Percentiles rank a stretch among this genome's conserved stretches.
These are phyloP conservation scores for Bipolaris oryzae DNA, from an alignment of 2,329 filamentous ascomycete genomes.

Conservation along the genomic window DNA sequence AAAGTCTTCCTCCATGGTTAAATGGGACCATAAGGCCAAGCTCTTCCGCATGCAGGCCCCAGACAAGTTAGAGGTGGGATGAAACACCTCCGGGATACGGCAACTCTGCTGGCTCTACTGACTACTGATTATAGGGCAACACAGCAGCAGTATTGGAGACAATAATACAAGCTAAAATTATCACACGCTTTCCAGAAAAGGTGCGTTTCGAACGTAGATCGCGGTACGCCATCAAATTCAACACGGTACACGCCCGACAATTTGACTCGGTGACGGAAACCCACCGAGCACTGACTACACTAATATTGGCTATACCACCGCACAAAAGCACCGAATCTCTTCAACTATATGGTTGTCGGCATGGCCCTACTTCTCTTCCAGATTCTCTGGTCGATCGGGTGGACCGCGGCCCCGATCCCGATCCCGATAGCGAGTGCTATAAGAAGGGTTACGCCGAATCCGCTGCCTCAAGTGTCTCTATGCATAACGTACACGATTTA, in stretches of 20 bases:
- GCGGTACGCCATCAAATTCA: conserved; percentile 37
- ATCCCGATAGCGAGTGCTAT: background rate
- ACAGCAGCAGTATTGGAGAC: conserved; percentile 14
- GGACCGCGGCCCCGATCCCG: background rate
- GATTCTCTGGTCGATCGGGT: background rate
- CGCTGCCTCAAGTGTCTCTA: no score
- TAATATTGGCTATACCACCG: conserved; percentile 1
- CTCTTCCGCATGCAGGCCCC: conserved; percentile 33
- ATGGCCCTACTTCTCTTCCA: background rate
- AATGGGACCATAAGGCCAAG: conserved; percentile 26
- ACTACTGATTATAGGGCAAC: background rate
- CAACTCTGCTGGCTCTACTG: background rate
- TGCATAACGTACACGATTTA: background rate
- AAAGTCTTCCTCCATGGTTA: conserved; percentile 13
- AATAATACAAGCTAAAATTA: conserved; percentile 18
- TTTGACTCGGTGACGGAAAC: background rate
- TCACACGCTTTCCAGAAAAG: conserved; percentile 30
- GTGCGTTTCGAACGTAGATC: conserved; percentile 40
- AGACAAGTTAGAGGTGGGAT: background rate
- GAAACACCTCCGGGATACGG: background rate
- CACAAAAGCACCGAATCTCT: conserved; percentile 2
- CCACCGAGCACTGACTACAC: background rate
- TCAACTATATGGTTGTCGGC: background rate
- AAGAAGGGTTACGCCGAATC: background rate
- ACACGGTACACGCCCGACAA: background rate